These are phyloP conservation scores for Hysterium pulicare DNA, from an alignment of 2,329 filamentous ascomycete species.

Conservation along the genomic window DNA sequence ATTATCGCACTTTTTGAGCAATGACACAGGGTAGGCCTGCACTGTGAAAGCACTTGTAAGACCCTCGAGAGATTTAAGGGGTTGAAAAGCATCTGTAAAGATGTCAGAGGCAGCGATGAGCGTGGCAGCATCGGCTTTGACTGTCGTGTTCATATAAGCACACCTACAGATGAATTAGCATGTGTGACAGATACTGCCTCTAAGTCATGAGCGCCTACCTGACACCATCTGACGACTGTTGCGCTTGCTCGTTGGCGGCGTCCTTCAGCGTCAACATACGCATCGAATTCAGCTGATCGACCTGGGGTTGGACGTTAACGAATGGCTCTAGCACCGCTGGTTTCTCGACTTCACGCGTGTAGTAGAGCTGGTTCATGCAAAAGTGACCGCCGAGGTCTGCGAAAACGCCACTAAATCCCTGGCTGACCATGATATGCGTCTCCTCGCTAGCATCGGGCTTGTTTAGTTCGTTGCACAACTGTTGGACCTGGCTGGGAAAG, in stretches of 20 bases:
- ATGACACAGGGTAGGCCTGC: background rate
- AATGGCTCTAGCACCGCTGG: background rate
- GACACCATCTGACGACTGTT: background rate
- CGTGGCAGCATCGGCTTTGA: conserved; percentile 1
- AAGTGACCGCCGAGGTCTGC: background rate
- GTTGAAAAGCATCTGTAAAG: background rate
- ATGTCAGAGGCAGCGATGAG: background rate
- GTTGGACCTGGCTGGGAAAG: background rate
- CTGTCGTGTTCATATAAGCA: conserved; percentile 2
- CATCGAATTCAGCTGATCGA: background rate
- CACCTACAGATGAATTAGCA: background rate
- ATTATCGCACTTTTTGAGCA: background rate
- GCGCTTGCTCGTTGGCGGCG: background rate
- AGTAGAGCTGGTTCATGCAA: background rate
- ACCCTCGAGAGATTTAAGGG: background rate
- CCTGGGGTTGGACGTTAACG: background rate
- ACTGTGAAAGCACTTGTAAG: conserved; percentile 1
- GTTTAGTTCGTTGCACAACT: background rate
- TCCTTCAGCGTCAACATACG: background rate
- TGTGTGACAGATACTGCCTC: background rate
- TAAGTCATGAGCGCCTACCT: background rate
- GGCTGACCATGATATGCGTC: background rate
- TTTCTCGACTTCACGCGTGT: background rate
- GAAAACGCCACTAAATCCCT: background rate
- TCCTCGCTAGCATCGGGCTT: background rate